phyloP scores from a whole-genome alignment of 768 basidiomycete genomes.

The Naematelia aurantialba region DNA sequence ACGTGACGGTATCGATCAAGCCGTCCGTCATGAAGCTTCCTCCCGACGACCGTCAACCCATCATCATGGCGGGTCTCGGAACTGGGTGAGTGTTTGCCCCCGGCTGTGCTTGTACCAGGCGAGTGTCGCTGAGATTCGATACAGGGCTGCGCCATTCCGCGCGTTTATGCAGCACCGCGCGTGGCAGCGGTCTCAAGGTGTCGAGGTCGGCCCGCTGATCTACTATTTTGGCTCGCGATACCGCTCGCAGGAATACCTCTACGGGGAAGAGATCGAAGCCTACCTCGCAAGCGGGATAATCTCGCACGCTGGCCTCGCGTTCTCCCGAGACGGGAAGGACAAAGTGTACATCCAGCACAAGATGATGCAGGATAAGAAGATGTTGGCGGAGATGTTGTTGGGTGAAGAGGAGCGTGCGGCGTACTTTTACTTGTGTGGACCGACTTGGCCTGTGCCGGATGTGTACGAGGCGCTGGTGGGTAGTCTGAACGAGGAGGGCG shows the following conservation, averaged over 20 bases:
- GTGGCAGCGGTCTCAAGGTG: conserved; percentile 68
- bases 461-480: conserved; percentile 88
- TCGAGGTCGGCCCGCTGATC: conserved; percentile 82
- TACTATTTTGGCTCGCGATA: conserved; percentile 99
- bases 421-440: conserved; percentile 93
- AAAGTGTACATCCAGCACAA: conserved; percentile 99
- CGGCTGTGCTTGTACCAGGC: neutral
- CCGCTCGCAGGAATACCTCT: conserved; percentile 91
- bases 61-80: conserved; percentile 98
- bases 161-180: conserved; percentile 97
- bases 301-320: conserved; percentile 86
- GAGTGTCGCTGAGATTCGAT: neutral
- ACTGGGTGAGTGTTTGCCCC: conserved; percentile 66
- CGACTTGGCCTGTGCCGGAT: conserved; percentile 99
- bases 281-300: conserved; percentile 81
- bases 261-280: conserved; percentile 74
- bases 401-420: conserved; percentile 52
- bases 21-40: conserved; percentile 99
- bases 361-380: conserved; percentile 84
- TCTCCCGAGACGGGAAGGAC: conserved; percentile 85
- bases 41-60: conserved; percentile 73
- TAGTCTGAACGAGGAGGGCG: conserved; percentile 69
- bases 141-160: conserved; percentile 87
- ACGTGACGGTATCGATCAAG: conserved; percentile 95
- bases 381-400: conserved; percentile 67